Evolutionary conservation across 2,329 filamentous ascomycete species (phyloP).

Genomic region (Ascochyta rabiei): DNA sequence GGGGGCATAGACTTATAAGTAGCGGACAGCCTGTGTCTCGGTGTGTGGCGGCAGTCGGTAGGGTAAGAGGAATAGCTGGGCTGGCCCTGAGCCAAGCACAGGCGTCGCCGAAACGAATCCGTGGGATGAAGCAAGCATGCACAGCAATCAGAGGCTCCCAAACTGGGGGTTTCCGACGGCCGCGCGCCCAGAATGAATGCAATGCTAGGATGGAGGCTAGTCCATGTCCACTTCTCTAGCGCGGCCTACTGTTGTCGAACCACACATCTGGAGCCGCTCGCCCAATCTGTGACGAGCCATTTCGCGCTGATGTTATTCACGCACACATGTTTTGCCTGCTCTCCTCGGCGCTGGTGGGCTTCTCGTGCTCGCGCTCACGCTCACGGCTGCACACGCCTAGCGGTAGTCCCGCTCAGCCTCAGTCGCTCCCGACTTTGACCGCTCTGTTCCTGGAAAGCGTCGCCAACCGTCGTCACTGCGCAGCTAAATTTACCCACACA

Average conservation of each 20-base stretch:
- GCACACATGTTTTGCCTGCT: constrained; percentile 19
- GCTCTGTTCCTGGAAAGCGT: constrained; percentile 42
- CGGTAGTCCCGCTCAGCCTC: constrained; percentile 31
- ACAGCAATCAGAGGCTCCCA: constrained; percentile 28
- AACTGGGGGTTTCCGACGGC: constrained; percentile 25
- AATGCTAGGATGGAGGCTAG: constrained; percentile 14
- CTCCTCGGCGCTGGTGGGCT: not conserved
- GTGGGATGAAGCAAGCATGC: constrained; percentile 47
- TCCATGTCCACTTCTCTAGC: constrained; percentile 27
- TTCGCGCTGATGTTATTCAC: constrained; percentile 27
- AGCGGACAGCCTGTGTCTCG: constrained; percentile 34
- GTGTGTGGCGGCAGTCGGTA: constrained; percentile 41
- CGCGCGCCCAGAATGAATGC: constrained; percentile 21
- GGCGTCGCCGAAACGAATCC: constrained; percentile 46
- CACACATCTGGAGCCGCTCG: constrained; percentile 20
- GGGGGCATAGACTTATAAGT: constrained; percentile 39
- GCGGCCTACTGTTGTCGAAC: constrained; percentile 28
- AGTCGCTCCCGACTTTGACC: constrained; percentile 42
- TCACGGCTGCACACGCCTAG: constrained; percentile 16
- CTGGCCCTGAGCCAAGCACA: constrained; percentile 40
- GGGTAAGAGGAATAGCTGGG: constrained; percentile 23
- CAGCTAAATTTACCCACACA: constrained; percentile 39
- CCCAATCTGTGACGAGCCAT: constrained; percentile 19
- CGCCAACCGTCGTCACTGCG: constrained; percentile 26
- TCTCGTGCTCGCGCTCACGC: constrained; percentile 7